Percentiles rank a stretch among this genome's conserved stretches.
phyloP scores from a whole-genome alignment of 257 asterid species.

The Solanum infundibuliforme region DNA sequence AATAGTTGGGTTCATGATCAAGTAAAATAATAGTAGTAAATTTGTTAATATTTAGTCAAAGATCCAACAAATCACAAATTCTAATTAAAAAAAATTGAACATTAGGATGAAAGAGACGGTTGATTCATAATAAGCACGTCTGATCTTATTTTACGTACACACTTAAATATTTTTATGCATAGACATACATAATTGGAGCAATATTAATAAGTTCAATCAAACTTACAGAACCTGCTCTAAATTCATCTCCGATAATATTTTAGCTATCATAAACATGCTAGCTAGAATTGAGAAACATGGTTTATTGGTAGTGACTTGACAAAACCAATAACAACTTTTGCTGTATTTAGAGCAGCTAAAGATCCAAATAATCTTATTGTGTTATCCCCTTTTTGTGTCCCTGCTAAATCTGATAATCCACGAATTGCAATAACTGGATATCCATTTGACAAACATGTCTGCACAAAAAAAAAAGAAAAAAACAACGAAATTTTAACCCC shows the following conservation, averaged over 20 bases:
- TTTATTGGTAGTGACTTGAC: slow-evolving; percentile 7
- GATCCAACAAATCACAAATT: background rate
- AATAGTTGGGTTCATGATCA: background rate
- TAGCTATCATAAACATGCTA: too few relatives aligned
- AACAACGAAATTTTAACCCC: too few relatives aligned
- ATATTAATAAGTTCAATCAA: rapidly evolving
- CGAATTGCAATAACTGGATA: slow-evolving; percentile 38
- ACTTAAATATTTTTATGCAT: background rate
- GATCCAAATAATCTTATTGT: slow-evolving; percentile 21
- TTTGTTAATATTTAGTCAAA: background rate
- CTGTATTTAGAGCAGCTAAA: slow-evolving; percentile 50
- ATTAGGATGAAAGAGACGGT: too few relatives aligned
- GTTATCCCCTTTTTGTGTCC: slow-evolving; percentile 37
- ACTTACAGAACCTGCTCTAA: background rate
- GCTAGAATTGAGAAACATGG: background rate
- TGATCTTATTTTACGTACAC: background rate
- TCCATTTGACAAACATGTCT: slow-evolving; percentile 55
- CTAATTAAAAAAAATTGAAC: background rate
- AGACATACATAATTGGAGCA: background rate
- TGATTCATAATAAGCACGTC: background rate
- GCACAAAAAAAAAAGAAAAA: background rate
- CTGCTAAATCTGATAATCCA: slow-evolving; percentile 48
- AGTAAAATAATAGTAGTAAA: background rate
- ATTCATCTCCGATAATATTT: background rate
- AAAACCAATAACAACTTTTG: slow-evolving; percentile 32